Evolutionary conservation across 768 basidiomycete genomes (phyloP).

Genomic region (Trametes maxima): DNA sequence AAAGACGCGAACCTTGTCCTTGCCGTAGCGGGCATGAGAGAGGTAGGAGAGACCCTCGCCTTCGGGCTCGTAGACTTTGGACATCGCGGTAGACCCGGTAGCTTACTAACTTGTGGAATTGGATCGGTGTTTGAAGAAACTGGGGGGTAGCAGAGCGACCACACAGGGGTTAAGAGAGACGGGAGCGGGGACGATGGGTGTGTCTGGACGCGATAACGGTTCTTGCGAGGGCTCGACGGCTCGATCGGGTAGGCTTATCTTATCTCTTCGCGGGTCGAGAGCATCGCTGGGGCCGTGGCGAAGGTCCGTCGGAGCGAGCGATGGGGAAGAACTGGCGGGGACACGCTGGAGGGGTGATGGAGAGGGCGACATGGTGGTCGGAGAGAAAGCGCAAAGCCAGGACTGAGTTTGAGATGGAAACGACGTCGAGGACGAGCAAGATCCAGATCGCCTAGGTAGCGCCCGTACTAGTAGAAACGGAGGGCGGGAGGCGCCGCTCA

Average conservation of each 20-base stretch:
- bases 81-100: not conserved
- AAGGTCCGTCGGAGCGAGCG: too few species aligned
- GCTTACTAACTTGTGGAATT: not conserved
- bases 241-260: slow-evolving; percentile 1
- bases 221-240: not conserved
- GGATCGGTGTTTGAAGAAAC: not conserved
- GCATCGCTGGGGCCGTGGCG: too few species aligned
- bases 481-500: too few species aligned
- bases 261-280: not conserved
- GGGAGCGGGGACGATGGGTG: not conserved
- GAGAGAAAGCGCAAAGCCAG: too few species aligned
- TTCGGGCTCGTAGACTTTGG: slow-evolving; percentile 11
- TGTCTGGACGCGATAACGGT: not conserved
- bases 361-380: too few species aligned
- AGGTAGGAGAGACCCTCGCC: slow-evolving; percentile 35
- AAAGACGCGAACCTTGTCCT: slow-evolving; percentile 85
- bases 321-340: too few species aligned
- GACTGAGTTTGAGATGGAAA: too few species aligned
- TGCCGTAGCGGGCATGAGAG: slow-evolving; percentile 73
- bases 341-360: too few species aligned
- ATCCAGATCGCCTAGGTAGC: too few species aligned
- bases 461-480: too few species aligned
- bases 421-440: too few species aligned
- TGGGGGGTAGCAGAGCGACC: not conserved
- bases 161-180: not conserved